Evolutionary conservation across 2,329 filamentous ascomycete genomes (phyloP).

Genomic region (Cladosporium oxysporum): DNA sequence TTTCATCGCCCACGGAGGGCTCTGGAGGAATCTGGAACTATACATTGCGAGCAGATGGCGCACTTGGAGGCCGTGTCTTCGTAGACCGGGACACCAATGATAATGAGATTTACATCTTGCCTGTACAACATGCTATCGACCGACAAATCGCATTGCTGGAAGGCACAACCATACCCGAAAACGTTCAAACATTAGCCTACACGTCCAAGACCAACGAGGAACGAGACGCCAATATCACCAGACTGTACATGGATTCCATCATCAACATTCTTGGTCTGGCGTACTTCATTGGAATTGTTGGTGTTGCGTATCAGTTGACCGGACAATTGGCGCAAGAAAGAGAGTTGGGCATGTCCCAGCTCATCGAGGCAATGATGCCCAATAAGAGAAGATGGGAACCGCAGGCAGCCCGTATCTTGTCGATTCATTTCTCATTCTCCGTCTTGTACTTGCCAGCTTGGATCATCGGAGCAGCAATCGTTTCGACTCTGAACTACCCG

Average conservation of each 20-base stretch:
- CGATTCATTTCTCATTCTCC: slow-evolving; percentile 79
- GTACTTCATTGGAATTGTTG: slow-evolving; percentile 77
- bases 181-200: slow-evolving; percentile 69
- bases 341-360: slow-evolving; percentile 81
- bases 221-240: slow-evolving; percentile 65
- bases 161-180: slow-evolving; percentile 41
- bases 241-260: slow-evolving; percentile 70
- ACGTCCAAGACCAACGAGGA: slow-evolving; percentile 71
- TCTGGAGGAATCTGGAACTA: slow-evolving; percentile 76
- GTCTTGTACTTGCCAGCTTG: slow-evolving; percentile 79
- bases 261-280: slow-evolving; percentile 76
- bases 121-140: slow-evolving; percentile 78
- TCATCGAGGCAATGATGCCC: slow-evolving; percentile 91
- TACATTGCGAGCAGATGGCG: slow-evolving; percentile 74
- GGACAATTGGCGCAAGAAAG: slow-evolving; percentile 84
- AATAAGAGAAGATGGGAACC: slow-evolving; percentile 72
- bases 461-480: slow-evolving; percentile 72
- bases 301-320: slow-evolving; percentile 82
- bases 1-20: slow-evolving; percentile 73
- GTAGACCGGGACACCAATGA: slow-evolving; percentile 69
- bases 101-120: slow-evolving; percentile 74
- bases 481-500: slow-evolving; percentile 60
- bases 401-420: slow-evolving; percentile 73
- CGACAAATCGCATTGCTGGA: slow-evolving; percentile 64
- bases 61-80: slow-evolving; percentile 66